Evolutionary conservation across 2,329 filamentous ascomycete genomes (phyloP).

Genomic region (Talaromyces sp.): DNA sequence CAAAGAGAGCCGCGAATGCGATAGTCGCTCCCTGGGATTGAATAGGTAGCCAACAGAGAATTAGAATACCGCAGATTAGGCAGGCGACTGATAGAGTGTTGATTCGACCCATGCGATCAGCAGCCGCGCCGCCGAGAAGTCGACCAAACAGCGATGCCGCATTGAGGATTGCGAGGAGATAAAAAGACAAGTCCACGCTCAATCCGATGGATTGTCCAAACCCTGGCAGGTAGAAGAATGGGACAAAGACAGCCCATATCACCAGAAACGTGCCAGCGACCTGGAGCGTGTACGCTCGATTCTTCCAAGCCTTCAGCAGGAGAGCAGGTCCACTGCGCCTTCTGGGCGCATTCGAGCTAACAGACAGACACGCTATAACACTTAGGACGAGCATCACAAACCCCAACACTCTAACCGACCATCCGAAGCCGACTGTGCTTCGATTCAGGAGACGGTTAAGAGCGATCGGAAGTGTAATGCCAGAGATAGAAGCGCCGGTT

Average conservation of each 20-base stretch:
- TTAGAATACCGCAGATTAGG: slow-evolving; percentile 28
- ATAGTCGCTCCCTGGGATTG: slow-evolving; percentile 28
- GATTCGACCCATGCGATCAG: slow-evolving; percentile 32
- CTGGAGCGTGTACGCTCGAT: slow-evolving; percentile 23
- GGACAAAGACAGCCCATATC: slow-evolving; percentile 29
- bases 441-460: slow-evolving; percentile 49
- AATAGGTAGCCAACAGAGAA: slow-evolving; percentile 29
- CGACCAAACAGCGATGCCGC: slow-evolving; percentile 36
- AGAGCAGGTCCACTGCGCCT: slow-evolving; percentile 32
- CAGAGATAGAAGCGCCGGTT: slow-evolving; percentile 50
- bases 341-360: slow-evolving; percentile 25
- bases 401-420: slow-evolving; percentile 51
- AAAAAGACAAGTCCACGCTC: slow-evolving; percentile 24
- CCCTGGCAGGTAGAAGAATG: slow-evolving; percentile 32
- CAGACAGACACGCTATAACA: slow-evolving; percentile 35
- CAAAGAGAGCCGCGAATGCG: slow-evolving; percentile 31
- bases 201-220: slow-evolving; percentile 27
- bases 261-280: slow-evolving; percentile 25
- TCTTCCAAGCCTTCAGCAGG: slow-evolving; percentile 24
- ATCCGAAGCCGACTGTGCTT: slow-evolving; percentile 45
- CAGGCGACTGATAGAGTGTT: slow-evolving; percentile 29
- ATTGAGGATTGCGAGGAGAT: slow-evolving; percentile 32
- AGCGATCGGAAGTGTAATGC: slow-evolving; percentile 48
- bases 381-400: slow-evolving; percentile 49
- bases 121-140: slow-evolving; percentile 31